These are phyloP conservation scores for Phytophthora citricola DNA, from an alignment of 352 stramenopile genomes.

Conservation along the genomic window DNA sequence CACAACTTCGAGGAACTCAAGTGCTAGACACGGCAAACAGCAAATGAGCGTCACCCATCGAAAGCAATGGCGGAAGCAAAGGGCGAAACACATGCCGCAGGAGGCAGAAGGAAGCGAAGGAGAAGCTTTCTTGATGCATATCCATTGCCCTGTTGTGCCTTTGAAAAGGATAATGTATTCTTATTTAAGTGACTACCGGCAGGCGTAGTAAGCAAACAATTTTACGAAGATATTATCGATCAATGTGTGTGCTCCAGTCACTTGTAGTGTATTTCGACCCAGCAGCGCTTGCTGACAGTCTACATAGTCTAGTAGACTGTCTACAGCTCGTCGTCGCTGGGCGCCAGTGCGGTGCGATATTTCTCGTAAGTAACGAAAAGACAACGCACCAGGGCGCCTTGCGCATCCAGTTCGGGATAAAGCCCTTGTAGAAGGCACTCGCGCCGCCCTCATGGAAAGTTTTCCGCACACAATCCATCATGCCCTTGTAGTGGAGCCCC, in stretches of 20 bases:
- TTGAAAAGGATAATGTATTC: conserved; percentile 43
- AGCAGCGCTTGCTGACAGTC: conserved; percentile 37
- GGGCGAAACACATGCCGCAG: conserved; percentile 8
- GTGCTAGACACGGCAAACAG: conserved; percentile 38
- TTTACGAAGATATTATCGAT: neutral
- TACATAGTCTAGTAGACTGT: conserved; percentile 1
- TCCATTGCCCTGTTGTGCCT: conserved; percentile 8
- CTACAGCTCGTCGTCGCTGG: conserved; percentile 36
- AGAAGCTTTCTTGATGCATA: conserved; percentile 17
- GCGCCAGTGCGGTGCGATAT: conserved; percentile 55
- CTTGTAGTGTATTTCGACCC: conserved; percentile 20
- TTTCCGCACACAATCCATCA: conserved; percentile 73
- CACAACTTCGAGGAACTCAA: conserved; percentile 72
- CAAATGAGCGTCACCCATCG: neutral
- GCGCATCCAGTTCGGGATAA: conserved; percentile 89
- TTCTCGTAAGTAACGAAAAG: conserved; percentile 91
- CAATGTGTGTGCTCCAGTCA: neutral
- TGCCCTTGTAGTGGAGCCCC: conserved; percentile 69
- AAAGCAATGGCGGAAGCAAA: conserved; percentile 8
- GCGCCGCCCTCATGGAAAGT: conserved; percentile 74
- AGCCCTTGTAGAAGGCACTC: conserved; percentile 86
- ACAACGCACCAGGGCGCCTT: conserved; percentile 88
- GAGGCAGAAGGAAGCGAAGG: conserved; percentile 23
- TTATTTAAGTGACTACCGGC: conserved; percentile 30
- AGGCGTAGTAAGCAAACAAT: conserved; percentile 6